phyloP scores from a whole-genome alignment of 1,284 basidiomycete species.

The Apiotrichum siamense region DNA sequence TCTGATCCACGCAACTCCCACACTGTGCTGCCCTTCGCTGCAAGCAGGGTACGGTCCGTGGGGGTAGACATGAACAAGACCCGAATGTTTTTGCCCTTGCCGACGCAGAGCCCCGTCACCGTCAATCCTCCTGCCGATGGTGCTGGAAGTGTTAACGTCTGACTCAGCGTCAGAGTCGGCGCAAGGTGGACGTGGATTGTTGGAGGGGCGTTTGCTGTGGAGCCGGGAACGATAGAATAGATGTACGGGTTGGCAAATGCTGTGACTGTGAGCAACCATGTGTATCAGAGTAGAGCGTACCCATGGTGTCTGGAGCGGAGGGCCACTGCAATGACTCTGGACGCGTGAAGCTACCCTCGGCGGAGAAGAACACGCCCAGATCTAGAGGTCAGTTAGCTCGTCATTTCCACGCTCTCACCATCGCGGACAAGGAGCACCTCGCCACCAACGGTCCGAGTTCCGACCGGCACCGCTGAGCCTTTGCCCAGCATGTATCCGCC shows the following conservation, averaged over 20 bases:
- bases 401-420: constrained; percentile 53
- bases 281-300: constrained; percentile 47
- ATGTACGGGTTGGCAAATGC: constrained; percentile 79
- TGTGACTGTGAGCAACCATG: constrained; percentile 30
- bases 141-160: constrained; percentile 60
- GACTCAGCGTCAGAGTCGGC: constrained; percentile 60
- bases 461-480: constrained; percentile 62
- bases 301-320: constrained; percentile 70
- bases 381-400: constrained; percentile 49
- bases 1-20: constrained; percentile 68
- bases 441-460: constrained; percentile 56
- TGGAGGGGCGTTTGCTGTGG: constrained; percentile 46
- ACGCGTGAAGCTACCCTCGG: constrained; percentile 62
- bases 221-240: constrained; percentile 63
- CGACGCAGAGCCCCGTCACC: constrained; percentile 9
- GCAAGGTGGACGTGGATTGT: constrained; percentile 74
- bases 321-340: constrained; percentile 66
- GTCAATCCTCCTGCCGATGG: constrained; percentile 24
- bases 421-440: constrained; percentile 75
- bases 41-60: constrained; percentile 58
- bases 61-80: constrained; percentile 65
- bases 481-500: constrained; percentile 50
- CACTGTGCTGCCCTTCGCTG: constrained; percentile 67
- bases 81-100: not conserved
- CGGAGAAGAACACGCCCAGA: constrained; percentile 64